Evolutionary conservation across 306 rosid species (phyloP), one percentile per base, ranked within the genome.

Genomic region (Calophaca sinica): DNA sequence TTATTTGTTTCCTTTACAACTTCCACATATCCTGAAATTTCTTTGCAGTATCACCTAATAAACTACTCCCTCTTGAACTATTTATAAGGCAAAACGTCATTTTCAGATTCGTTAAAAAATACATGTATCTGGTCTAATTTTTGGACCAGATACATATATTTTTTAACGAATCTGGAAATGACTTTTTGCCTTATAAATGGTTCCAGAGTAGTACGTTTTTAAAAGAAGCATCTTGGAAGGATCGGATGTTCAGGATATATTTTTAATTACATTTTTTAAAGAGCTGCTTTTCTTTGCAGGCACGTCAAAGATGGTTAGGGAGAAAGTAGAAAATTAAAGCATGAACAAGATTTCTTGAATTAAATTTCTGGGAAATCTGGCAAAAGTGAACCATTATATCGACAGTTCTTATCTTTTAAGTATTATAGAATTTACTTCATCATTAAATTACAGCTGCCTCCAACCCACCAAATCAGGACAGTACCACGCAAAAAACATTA

Each of bases 381-480:
- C 11, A 61, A 49, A 62, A 70, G 5, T 46, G 12, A 74, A 9
- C 28, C 13, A 59, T 60, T 59, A 49, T 13, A 69, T 46, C 11
- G 41, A 35, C 20, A n/a, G 41, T 20, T 35, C 32, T 46, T 36
- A 4, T 44, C 48, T 33, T 33, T 20, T 39, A 39, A 5, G 8
- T 33, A 13, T 69, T 70, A 42, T 8, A 48, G 57, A 57, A 55
- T 8, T 46, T 36, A 26, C 57, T 44, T 42, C 15, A 42, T 53
- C 62, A 60, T 48, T n/a, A 36, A 69, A 60, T 59, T 35, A 20
- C 68, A 46, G 36, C 44, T 73, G 69, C 59, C 59, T 69, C 58
- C 33, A 73, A 58, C 29, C 68, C 50, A 35, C n/a, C 20, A 58
- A 44, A 54, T 32, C 59, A 66, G 13, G 46, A 48, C 38, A 42